Evolutionary conservation across 129 eudicot species (phyloP), one percentile per base, ranked within the genome.

Genomic region (Erigeron canadensis): DNA sequence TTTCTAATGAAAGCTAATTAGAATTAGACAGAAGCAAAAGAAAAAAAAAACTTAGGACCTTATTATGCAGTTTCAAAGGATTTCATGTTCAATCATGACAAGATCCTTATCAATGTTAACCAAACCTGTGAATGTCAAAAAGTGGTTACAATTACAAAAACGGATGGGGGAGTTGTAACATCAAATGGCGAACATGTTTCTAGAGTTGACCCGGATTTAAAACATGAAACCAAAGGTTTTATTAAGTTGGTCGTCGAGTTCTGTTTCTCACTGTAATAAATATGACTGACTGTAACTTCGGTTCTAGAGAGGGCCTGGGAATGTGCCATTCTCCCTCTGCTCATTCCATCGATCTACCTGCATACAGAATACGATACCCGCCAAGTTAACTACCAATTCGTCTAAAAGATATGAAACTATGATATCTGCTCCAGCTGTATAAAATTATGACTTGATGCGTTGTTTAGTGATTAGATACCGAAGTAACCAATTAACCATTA

Each of bases 281-380:
- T 50, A 13, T 34, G 8, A 17, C 37, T 13, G 48, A 4, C 16
- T 16, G 67, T 22, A 57, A 59, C 18, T n/a, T 50, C 15, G 3
- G 57, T 61, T 73, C 75, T 88, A 91, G 62, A 91, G 72, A 63
- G 96, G 98, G 15, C 98, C 98, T 13, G 96, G 93, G 65, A 91
- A 91, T 22, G 96, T 91, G 15, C 96, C 98, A 42, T 86, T 88
- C 82, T 91, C 98, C 77, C 94, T 81, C 71, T 88, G 98, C 74
- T 88, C 96, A 19, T 91, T 88, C 98, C 94, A 91, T 76, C 91
- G 74, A 13, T 88, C 98, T 4, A 91, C 45, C 96, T 88, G 90
- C 84, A 91, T 44, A 18, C 65, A 50, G 13, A 67, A 11, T 7
- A 21, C 5, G 13, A 15, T 11, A 22, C 75, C 55, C 4, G 18